Percentiles rank a stretch among this genome's conserved stretches.
phyloP scores from a whole-genome alignment of 345 rosid species.

The Hibiscus mutabilis region DNA sequence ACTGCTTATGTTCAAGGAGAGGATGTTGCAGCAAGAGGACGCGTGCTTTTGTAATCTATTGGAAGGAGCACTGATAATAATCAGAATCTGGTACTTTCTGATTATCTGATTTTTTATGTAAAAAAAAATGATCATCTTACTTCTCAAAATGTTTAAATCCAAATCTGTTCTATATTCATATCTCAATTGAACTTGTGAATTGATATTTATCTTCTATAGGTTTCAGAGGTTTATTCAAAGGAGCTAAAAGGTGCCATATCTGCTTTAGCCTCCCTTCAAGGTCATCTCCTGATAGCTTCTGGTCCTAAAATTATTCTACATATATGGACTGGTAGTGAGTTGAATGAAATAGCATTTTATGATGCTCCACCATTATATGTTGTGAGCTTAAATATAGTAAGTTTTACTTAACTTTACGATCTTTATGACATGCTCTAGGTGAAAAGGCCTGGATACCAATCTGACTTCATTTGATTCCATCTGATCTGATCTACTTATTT shows the following conservation, averaged over 20 bases:
- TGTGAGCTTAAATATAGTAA: conserved; percentile 91
- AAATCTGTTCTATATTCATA: neutral
- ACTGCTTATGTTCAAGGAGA: conserved; percentile 99
- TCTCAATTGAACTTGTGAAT: neutral
- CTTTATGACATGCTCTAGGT: neutral
- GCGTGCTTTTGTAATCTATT: conserved; percentile 76
- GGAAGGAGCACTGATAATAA: conserved; percentile 55
- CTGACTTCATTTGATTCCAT: conserved; percentile 10
- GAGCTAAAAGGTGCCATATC: conserved; percentile 97
- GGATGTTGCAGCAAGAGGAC: conserved; percentile 99
- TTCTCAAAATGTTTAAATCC: neutral
- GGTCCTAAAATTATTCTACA: conserved; percentile 95
- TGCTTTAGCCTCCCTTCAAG: conserved; percentile 97
- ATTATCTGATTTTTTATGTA: neutral
- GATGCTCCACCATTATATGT: conserved; percentile 94
- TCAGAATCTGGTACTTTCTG: conserved; percentile 51
- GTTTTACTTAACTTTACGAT: conserved; percentile 22
- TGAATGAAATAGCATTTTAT: conserved; percentile 85
- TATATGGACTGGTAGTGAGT: conserved; percentile 85
- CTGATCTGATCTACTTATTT: conserved; percentile 11
- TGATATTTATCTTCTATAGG: conserved; percentile 36
- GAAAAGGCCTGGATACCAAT: neutral
- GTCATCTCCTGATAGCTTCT: conserved; percentile 85
- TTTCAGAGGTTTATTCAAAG: conserved; percentile 85
- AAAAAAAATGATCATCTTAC: neutral